Percentiles rank a stretch among this genome's conserved stretches.
phyloP scores from a whole-genome alignment of 2,329 filamentous ascomycete genomes.

The Harringtonia aguacate region DNA sequence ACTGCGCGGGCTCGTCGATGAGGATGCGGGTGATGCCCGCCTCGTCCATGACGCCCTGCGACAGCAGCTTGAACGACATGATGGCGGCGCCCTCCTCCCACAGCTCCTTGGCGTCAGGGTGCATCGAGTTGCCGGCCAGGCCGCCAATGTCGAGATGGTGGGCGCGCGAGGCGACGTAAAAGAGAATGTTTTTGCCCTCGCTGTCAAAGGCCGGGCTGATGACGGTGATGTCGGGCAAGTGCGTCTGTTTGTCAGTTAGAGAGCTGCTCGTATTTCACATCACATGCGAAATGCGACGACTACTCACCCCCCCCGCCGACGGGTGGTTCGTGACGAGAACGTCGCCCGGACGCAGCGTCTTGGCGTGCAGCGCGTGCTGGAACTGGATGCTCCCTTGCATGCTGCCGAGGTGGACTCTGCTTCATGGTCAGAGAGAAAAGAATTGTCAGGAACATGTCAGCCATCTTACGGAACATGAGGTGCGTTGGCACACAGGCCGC shows the following conservation, averaged over 20 bases:
- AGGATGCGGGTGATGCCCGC: slow-evolving; percentile 61
- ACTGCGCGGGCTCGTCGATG: slow-evolving; percentile 61
- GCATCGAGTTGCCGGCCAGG: slow-evolving; percentile 73
- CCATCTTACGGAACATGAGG: slow-evolving; percentile 70
- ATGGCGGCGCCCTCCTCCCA: slow-evolving; percentile 56
- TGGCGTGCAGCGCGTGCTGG: slow-evolving; percentile 69
- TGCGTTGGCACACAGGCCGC: slow-evolving; percentile 67
- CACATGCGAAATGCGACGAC: too few relatives aligned
- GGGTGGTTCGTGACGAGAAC: slow-evolving; percentile 77
- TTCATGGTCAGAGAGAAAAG: too few relatives aligned
- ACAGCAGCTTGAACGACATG: slow-evolving; percentile 60
- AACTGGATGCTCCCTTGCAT: slow-evolving; percentile 23
- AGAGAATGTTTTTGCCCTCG: slow-evolving; percentile 58
- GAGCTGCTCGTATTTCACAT: too few relatives aligned
- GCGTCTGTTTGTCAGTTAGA: too few relatives aligned
- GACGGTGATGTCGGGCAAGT: slow-evolving; percentile 57
- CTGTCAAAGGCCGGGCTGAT: slow-evolving; percentile 67
- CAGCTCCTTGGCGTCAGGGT: slow-evolving; percentile 56
- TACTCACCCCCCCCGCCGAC: slow-evolving; percentile 71
- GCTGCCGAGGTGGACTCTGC: slow-evolving; percentile 74
- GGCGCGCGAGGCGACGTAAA: slow-evolving; percentile 69
- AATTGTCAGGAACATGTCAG: too few relatives aligned
- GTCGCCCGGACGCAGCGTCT: slow-evolving; percentile 66
- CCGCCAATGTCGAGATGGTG: slow-evolving; percentile 80
- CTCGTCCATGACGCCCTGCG: slow-evolving; percentile 68